Percentiles rank a stretch among this genome's conserved stretches.
These are phyloP conservation scores for Debaryomyces sp. DNA, from an alignment of 1,139 yeast species.

Conservation along the genomic window DNA sequence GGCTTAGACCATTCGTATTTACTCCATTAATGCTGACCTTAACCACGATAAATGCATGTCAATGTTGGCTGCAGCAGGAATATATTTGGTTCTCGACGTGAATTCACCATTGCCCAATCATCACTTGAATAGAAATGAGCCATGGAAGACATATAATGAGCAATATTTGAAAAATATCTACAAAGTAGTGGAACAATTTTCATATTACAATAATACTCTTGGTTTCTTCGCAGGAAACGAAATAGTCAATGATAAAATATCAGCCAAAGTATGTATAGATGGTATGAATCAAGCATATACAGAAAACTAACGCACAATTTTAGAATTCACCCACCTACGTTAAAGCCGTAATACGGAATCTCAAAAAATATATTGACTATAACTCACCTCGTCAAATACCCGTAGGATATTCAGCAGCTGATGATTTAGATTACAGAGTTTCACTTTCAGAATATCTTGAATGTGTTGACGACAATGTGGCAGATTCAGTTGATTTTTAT, in stretches of 20 bases:
- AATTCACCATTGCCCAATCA: conserved; percentile 81
- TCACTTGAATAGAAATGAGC: conserved; percentile 84
- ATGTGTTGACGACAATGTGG: conserved; percentile 64
- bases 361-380: conserved; percentile 65
- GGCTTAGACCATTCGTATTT: conserved; percentile 74
- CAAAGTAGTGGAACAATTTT: conserved; percentile 78
- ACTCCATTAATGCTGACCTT: conserved; percentile 79
- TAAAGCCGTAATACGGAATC: conserved; percentile 78
- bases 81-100: conserved; percentile 86
- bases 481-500: conserved; percentile 80
- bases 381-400: conserved; percentile 73
- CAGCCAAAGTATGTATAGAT: conserved; percentile 58
- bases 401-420: conserved; percentile 80
- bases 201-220: conserved; percentile 82
- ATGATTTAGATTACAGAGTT: conserved; percentile 74
- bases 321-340: conserved; percentile 64
- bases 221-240: conserved; percentile 97
- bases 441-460: conserved; percentile 81
- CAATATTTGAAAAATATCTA: conserved; percentile 76
- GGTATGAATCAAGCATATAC: background rate
- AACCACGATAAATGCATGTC: conserved; percentile 94
- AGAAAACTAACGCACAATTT: conserved; percentile 14
- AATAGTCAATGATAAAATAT: conserved; percentile 74
- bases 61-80: conserved; percentile 86
- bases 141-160: conserved; percentile 78